Conservation (phyloP, 371 early-diverging fungal genomes). For the Apophysomyces ossiformis region DNA sequence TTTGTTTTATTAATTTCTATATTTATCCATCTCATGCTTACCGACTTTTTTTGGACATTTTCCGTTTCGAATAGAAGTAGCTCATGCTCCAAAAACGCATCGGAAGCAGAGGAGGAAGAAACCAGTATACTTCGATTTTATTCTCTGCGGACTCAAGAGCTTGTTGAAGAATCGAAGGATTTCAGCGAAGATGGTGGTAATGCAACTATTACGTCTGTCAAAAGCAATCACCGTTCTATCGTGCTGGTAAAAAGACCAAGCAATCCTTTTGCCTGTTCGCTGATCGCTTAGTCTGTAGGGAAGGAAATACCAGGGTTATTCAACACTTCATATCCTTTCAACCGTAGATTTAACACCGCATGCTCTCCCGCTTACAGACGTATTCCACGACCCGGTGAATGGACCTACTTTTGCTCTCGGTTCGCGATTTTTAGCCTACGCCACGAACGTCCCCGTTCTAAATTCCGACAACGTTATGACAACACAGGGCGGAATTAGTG, state of each 20-base stretch:
- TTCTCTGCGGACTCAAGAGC: conserved; percentile 49
- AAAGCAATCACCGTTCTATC: conserved; percentile 50
- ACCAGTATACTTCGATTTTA: conserved; percentile 33
- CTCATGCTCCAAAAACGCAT: conserved; percentile 1
- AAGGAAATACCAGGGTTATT: conserved; percentile 32
- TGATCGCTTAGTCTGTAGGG: conserved; percentile 25
- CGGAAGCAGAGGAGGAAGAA: conserved; percentile 4
- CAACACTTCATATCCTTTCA: conserved; percentile 49
- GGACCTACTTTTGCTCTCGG: conserved; percentile 64
- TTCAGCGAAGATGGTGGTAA: conserved; percentile 41
- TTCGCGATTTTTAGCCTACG: conserved; percentile 68
- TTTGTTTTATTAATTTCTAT: background rate
- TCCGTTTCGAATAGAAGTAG: conserved; percentile 11
- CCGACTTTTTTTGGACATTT: conserved; percentile 11
- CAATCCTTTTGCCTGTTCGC: background rate
- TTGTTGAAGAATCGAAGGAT: conserved; percentile 34
- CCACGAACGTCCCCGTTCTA: conserved; percentile 51
- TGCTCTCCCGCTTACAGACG: conserved; percentile 53
- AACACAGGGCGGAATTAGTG: conserved; percentile 26
- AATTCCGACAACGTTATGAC: conserved; percentile 40
- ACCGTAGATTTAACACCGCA: conserved; percentile 28
- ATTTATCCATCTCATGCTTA: background rate
- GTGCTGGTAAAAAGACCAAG: conserved; percentile 49
- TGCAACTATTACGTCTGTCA: conserved; percentile 51
- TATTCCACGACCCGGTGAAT: conserved; percentile 40